A percentile compares a stretch with the other conserved stretches of the same genome.
These are phyloP conservation scores for Leccinum disarticulatum DNA, from an alignment of 768 basidiomycete species.

Conservation along the genomic window DNA sequence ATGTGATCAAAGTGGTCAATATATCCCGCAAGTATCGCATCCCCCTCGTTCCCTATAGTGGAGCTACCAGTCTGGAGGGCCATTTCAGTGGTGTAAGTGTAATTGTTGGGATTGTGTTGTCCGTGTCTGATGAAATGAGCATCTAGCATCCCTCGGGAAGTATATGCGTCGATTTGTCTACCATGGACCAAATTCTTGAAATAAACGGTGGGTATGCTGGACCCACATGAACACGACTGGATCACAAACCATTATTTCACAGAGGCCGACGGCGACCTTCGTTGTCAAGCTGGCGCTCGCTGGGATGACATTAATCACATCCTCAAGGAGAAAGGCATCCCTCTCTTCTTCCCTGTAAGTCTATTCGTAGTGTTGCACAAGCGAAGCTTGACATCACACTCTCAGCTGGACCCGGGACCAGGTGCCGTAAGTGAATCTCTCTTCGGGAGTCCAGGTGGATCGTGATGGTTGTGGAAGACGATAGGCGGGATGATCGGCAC, in stretches of 20 bases:
- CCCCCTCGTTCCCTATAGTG: slow-evolving; percentile 80
- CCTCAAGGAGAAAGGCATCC: slow-evolving; percentile 66
- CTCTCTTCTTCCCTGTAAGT: slow-evolving; percentile 84
- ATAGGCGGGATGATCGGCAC: slow-evolving; percentile 91
- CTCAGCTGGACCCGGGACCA: slow-evolving; percentile 68
- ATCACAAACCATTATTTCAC: background rate
- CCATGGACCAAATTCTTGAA: slow-evolving; percentile 64
- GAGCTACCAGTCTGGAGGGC: slow-evolving; percentile 86
- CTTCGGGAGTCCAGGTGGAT: slow-evolving; percentile 2
- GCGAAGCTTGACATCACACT: background rate
- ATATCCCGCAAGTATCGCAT: slow-evolving; percentile 71
- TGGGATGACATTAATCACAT: slow-evolving; percentile 79
- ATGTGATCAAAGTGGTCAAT: slow-evolving; percentile 79
- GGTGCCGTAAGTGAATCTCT: slow-evolving; percentile 50
- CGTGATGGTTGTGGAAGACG: slow-evolving; percentile 43
- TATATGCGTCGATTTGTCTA: slow-evolving; percentile 65
- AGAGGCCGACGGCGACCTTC: slow-evolving; percentile 74
- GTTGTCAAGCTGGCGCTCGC: slow-evolving; percentile 71
- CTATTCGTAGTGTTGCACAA: background rate
- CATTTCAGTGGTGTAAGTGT: slow-evolving; percentile 72
- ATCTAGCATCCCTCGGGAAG: slow-evolving; percentile 46
- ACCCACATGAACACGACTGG: slow-evolving; percentile 2
- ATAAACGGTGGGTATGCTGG: slow-evolving; percentile 47
- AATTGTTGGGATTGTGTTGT: background rate
- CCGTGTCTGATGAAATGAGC: slow-evolving; percentile 1